Percentiles rank a stretch among this genome's conserved stretches.
Evolutionary conservation across 2,329 filamentous ascomycete genomes (phyloP).

Genomic region (Ascocoryne sarcoides): DNA sequence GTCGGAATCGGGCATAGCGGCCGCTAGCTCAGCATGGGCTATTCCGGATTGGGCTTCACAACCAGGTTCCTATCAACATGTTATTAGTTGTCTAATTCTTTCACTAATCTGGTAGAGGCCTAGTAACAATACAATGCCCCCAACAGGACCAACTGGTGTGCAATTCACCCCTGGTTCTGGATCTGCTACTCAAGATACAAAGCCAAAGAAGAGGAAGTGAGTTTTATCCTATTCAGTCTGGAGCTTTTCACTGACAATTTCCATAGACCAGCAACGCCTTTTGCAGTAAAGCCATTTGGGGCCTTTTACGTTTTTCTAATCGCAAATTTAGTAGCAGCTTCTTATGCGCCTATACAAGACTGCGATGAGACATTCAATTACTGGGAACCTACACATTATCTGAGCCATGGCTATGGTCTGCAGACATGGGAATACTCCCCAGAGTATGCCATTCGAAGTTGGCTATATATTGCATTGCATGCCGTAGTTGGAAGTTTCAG

Average conservation of each 20-base stretch:
- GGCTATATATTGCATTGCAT: slow-evolving; percentile 81
- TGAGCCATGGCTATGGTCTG: slow-evolving; percentile 83
- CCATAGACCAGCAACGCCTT: slow-evolving; percentile 39
- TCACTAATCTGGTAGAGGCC: too few relatives aligned
- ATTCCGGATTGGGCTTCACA: too few relatives aligned
- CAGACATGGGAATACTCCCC: slow-evolving; percentile 99
- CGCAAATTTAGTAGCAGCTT: slow-evolving; percentile 66
- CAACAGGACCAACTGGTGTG: not conserved
- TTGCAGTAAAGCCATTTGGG: slow-evolving; percentile 60
- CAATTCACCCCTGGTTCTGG: not conserved
- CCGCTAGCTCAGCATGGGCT: not conserved
- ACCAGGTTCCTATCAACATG: too few relatives aligned
- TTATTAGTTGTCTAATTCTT: too few relatives aligned
- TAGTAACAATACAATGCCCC: too few relatives aligned
- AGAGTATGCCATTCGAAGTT: slow-evolving; percentile 88
- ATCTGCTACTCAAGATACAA: too few relatives aligned
- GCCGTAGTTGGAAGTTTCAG: slow-evolving; percentile 61
- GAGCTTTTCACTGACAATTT: slow-evolving; percentile 8
- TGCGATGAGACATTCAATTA: slow-evolving; percentile 99
- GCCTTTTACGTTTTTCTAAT: slow-evolving; percentile 74
- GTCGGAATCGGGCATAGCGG: too few relatives aligned
- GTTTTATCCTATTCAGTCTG: too few relatives aligned
- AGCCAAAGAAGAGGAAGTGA: too few relatives aligned
- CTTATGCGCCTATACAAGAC: slow-evolving; percentile 87
- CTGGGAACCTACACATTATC: slow-evolving; percentile 94